Conservation (phyloP, 108 stramenopile species). For the Cyclostephanos tholiformis region DNA sequence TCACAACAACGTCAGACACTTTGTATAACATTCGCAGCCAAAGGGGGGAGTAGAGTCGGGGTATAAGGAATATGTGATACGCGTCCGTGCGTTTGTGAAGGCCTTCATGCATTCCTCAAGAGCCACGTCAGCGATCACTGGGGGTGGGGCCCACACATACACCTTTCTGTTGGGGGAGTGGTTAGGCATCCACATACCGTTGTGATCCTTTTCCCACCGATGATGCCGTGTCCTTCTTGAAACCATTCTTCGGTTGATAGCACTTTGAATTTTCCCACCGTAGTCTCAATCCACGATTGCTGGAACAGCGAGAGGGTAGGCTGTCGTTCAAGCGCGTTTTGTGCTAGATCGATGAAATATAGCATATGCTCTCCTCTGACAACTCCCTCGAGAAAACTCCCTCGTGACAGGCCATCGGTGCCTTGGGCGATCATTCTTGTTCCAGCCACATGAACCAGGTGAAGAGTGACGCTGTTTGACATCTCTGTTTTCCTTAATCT, state of each 20-base stretch:
- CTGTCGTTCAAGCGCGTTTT: background rate
- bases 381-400: constrained; percentile 31
- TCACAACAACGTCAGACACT: background rate
- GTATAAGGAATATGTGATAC: background rate
- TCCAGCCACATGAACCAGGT: constrained; percentile 34
- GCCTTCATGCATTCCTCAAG: constrained; percentile 44
- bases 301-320: constrained; percentile 37
- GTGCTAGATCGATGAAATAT: background rate
- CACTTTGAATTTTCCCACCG: constrained; percentile 10
- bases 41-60: background rate
- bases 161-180: constrained; percentile 2
- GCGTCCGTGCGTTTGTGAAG: constrained; percentile 25
- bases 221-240: constrained; percentile 25
- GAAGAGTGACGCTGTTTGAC: background rate
- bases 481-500: background rate
- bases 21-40: constrained; percentile 1
- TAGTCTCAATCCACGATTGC: constrained; percentile 3
- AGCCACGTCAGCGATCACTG: constrained; percentile 26
- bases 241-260: constrained; percentile 34
- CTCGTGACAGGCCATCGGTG: constrained; percentile 30
- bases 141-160: constrained; percentile 38
- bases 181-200: constrained; percentile 31
- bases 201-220: constrained; percentile 13
- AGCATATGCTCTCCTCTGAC: background rate
- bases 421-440: constrained; percentile 48